A percentile compares a stretch with the other conserved stretches of the same genome.
These are phyloP conservation scores for Trichosanthes cucumerina DNA, from an alignment of 306 rosid genomes.

Conservation along the genomic window DNA sequence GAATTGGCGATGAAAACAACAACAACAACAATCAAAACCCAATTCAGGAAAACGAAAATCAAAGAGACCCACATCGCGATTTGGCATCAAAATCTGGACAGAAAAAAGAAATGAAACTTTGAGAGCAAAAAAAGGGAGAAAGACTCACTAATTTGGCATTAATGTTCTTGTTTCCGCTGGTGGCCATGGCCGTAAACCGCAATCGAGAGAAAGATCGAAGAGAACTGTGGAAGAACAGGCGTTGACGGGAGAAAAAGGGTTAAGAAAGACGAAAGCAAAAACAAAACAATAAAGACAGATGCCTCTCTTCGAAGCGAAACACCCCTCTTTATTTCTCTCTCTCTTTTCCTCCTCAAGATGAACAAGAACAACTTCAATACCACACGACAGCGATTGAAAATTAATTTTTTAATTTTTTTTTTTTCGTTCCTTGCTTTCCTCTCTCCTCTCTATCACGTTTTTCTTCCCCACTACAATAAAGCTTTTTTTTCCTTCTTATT, in stretches of 20 bases:
- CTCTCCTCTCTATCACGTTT: neutral
- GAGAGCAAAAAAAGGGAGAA: neutral
- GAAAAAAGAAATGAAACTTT: neutral
- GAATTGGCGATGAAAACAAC: neutral
- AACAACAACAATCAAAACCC: neutral
- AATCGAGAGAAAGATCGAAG: neutral
- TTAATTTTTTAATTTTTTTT: neutral
- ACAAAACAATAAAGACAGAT: constrained; percentile 14
- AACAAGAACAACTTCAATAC: neutral
- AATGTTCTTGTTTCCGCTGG: constrained; percentile 49
- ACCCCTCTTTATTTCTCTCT: neutral
- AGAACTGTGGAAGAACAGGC: neutral
- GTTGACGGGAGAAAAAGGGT: constrained; percentile 2
- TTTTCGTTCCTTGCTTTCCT: neutral
- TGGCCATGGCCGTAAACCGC: constrained; percentile 31
- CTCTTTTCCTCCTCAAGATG: neutral
- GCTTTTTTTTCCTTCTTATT: too few relatives aligned
- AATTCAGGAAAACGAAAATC: neutral
- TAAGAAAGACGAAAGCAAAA: constrained; percentile 6
- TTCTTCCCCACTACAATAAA: neutral
- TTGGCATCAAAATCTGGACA: neutral
- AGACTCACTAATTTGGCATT: constrained; percentile 47
- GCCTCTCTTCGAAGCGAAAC: constrained; percentile 13
- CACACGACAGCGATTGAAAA: constrained; percentile 6
- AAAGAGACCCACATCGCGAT: neutral